Evolutionary conservation across 2,329 filamentous ascomycete genomes (phyloP), one percentile per base, ranked within the genome.

Genomic region (Colletotrichum filicis): DNA sequence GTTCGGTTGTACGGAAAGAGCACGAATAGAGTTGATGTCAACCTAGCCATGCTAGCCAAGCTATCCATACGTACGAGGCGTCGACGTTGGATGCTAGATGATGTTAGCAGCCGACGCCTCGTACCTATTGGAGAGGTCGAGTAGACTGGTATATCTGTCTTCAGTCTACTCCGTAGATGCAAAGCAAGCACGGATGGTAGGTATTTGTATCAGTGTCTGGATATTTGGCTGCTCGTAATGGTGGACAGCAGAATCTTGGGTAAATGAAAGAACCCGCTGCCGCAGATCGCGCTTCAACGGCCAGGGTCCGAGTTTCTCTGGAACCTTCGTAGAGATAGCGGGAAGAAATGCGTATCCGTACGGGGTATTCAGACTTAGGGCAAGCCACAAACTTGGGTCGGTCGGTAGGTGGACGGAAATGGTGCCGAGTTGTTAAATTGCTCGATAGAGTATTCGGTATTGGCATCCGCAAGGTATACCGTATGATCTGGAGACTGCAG

Each of bases 201-300:
- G 7, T 49, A 42, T 49, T 3, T 49, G 42, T 19, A 16, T 42
- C 12, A 12, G 11, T 61, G 24, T 11, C 26, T 24, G 67, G 30
- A 66, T 37, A 16, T 66, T 55, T 28, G 52, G 24, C n/a, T 55
- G 52, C 46, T 69, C 67, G 60, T 61, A n/a, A 59, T 52, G 37
- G 37, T 61, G 65, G 52, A 55, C 53, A 59, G 61, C 53, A 61
- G 53, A 42, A 61, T 59, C 61, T 65, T 70, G 35, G 53, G 64
- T 61, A 70, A 58, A 70, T 49, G 42, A 49, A 19, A 49, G 42
- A 49, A 22, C 19, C 42, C 53, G 60, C n/a, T 53, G 35, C 30
- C 52, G 66, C 22, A 26, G 52, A 52, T 32, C 24, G 52, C 56
- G 24, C 24, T 67, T 19, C 24, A 55, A 42, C 22, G 53, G 32